Percentiles rank a stretch among this genome's conserved stretches.
These are phyloP conservation scores for Penicillium fuscoglaucum DNA, from an alignment of 2,329 filamentous ascomycete genomes.

Conservation along the genomic window DNA sequence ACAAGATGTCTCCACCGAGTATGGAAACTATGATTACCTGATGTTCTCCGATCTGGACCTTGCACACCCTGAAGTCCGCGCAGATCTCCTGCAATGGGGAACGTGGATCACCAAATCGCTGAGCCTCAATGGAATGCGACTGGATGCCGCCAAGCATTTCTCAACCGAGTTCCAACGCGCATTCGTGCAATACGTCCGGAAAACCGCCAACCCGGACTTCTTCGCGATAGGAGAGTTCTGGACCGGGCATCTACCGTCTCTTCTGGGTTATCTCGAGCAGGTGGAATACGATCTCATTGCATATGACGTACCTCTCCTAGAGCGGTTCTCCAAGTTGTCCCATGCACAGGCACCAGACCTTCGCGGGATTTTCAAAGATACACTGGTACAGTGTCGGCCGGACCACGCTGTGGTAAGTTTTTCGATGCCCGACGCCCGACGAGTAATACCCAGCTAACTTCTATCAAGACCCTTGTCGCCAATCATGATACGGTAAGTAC, in stretches of 20 bases:
- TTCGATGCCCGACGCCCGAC: neutral
- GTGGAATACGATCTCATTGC: conserved; percentile 61
- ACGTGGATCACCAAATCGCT: conserved; percentile 65
- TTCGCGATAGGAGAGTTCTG: conserved; percentile 72
- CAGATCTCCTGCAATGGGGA: conserved; percentile 67
- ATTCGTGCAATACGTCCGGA: conserved; percentile 62
- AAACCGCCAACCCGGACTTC: conserved; percentile 53
- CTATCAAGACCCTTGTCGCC: conserved; percentile 20
- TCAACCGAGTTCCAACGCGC: conserved; percentile 64
- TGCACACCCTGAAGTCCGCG: conserved; percentile 60
- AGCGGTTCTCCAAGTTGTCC: conserved; percentile 65
- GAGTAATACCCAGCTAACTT: conserved; percentile 9
- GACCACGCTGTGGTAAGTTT: conserved; percentile 47
- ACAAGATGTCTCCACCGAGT: conserved; percentile 59
- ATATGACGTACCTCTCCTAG: conserved; percentile 68
- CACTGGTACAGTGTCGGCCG: conserved; percentile 57
- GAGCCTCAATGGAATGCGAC: conserved; percentile 64
- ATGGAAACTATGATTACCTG: conserved; percentile 68
- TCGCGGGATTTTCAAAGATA: conserved; percentile 61
- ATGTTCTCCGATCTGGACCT: conserved; percentile 74
- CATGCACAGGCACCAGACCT: conserved; percentile 60
- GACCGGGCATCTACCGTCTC: conserved; percentile 57
- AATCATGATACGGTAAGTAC: conserved; percentile 28
- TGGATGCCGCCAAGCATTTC: conserved; percentile 74
- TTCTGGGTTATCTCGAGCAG: conserved; percentile 58